These are phyloP conservation scores for Cladosporium halotolerans DNA, from an alignment of 2,329 filamentous ascomycete genomes.

Conservation along the genomic window DNA sequence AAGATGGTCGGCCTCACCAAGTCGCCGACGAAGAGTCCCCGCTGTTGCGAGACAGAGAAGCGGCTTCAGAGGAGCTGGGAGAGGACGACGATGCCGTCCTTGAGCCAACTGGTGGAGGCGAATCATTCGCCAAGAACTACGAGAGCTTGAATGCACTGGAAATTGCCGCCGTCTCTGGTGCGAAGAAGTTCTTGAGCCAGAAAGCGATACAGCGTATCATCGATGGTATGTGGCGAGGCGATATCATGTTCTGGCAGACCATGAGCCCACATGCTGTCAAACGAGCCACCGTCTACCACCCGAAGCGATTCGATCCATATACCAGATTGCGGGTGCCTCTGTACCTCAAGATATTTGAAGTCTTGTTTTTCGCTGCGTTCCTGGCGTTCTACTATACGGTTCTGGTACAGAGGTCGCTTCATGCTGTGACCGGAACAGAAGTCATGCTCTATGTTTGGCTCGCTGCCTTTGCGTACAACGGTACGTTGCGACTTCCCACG, in stretches of 20 bases:
- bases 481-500: slow-evolving; percentile 34
- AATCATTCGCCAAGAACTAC: slow-evolving; percentile 43
- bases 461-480: slow-evolving; percentile 80
- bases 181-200: slow-evolving; percentile 80
- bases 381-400: slow-evolving; percentile 81
- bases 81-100: not conserved
- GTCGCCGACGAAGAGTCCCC: slow-evolving; percentile 17
- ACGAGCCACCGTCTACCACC: slow-evolving; percentile 69
- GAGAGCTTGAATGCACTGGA: slow-evolving; percentile 78
- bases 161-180: slow-evolving; percentile 72
- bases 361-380: slow-evolving; percentile 71
- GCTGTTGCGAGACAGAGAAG: slow-evolving; percentile 15
- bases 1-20: not conserved
- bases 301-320: slow-evolving; percentile 60
- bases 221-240: slow-evolving; percentile 76
- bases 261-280: slow-evolving; percentile 69
- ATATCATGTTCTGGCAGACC: slow-evolving; percentile 80
- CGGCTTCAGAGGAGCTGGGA: not conserved
- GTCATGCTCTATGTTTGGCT: slow-evolving; percentile 78
- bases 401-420: slow-evolving; percentile 64
- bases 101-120: slow-evolving; percentile 9
- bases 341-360: slow-evolving; percentile 80
- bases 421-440: slow-evolving; percentile 62
- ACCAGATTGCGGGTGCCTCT: slow-evolving; percentile 71
- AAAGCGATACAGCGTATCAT: slow-evolving; percentile 75